Evolutionary conservation across 352 stramenopile species (phyloP).

Genomic region (Aphanomyces stellatus): DNA sequence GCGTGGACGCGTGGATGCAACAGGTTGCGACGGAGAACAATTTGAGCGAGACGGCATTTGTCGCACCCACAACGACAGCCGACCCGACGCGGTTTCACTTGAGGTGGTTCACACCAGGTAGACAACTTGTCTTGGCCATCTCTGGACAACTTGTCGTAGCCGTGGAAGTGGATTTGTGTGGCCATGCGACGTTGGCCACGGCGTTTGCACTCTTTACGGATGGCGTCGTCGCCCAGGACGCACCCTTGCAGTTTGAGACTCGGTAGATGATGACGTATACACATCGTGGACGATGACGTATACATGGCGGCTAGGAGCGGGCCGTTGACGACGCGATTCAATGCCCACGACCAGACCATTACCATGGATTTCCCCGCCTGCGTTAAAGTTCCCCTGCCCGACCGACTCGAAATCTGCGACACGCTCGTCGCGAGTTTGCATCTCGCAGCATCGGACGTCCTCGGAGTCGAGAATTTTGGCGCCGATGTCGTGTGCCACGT

Average conservation of each 20-base stretch:
- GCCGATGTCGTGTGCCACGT: neutral
- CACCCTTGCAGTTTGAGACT: constrained; percentile 66
- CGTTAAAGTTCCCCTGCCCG: neutral
- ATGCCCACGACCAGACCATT: constrained; percentile 28
- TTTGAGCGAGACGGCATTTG: constrained; percentile 88
- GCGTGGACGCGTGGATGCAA: constrained; percentile 42
- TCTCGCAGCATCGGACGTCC: neutral
- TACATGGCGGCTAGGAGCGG: constrained; percentile 33
- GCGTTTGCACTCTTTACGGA: constrained; percentile 69
- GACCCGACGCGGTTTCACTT: constrained; percentile 33
- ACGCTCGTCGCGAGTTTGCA: neutral
- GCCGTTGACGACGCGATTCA: constrained; percentile 32
- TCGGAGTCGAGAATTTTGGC: neutral
- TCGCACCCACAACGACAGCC: constrained; percentile 27
- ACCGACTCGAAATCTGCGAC: neutral
- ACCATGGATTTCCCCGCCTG: constrained; percentile 48
- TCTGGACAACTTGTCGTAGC: constrained; percentile 26
- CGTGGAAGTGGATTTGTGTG: constrained; percentile 83
- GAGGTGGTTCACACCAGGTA: constrained; percentile 57
- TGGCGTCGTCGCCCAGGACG: constrained; percentile 25
- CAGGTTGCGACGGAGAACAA: constrained; percentile 88
- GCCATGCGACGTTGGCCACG: constrained; percentile 86
- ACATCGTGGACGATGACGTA: neutral
- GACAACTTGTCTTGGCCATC: neutral
- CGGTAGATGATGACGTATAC: constrained; percentile 24